Conservation (phyloP, 208 protist species). For the Jaenimonas drosophilae region DNA sequence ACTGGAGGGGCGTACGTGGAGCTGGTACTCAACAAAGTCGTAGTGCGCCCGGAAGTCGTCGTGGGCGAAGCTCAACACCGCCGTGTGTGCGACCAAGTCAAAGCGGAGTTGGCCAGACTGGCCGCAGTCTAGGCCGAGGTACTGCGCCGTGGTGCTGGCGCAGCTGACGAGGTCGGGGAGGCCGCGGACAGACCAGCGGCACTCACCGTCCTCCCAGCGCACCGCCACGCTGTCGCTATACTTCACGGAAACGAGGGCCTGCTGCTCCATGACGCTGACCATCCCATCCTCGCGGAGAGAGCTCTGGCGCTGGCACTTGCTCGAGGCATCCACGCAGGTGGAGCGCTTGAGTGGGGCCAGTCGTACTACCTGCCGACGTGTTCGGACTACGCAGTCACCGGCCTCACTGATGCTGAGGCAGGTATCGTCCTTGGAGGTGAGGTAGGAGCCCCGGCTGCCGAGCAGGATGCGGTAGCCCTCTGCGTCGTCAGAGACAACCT, state of each 20-base stretch:
- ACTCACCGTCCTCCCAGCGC: neutral
- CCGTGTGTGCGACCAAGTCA: neutral
- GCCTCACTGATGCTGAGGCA: neutral
- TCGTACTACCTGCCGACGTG: neutral
- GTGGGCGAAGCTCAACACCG: neutral
- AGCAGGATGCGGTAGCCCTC: constrained; percentile 15
- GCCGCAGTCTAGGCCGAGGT: constrained; percentile 1
- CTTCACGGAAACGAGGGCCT: neutral
- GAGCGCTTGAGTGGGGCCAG: neutral
- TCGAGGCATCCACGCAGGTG: neutral
- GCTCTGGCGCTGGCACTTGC: neutral
- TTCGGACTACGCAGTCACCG: neutral
- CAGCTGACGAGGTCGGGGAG: neutral
- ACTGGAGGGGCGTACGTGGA: constrained; percentile 9
- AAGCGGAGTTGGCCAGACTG: neutral
- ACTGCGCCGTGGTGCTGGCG: neutral
- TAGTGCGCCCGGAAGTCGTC: constrained; percentile 7
- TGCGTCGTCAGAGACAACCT: constrained; percentile 16
- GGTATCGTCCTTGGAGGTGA: constrained; percentile 4
- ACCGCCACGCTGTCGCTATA: neutral
- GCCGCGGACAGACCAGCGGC: neutral
- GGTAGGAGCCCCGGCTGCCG: constrained; percentile 15
- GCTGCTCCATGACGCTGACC: neutral
- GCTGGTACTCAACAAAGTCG: constrained; percentile 11
- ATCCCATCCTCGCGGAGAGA: neutral